These are phyloP conservation scores for Oryza nivara DNA, from an alignment of 176 grass and related monocot species.

Conservation along the genomic window DNA sequence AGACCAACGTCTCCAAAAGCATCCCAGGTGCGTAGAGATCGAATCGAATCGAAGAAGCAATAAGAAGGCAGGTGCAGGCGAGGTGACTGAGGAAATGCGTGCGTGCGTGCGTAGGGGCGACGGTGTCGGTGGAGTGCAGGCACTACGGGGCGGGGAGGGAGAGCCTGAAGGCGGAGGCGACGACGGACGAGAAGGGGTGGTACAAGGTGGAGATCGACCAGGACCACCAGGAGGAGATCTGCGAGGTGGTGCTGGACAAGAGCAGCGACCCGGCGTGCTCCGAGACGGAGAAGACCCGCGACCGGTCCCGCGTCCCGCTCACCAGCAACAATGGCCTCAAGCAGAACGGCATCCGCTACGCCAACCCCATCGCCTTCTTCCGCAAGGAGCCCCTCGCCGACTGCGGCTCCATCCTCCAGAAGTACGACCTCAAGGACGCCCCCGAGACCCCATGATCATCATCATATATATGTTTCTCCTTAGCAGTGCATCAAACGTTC, in stretches of 20 bases:
- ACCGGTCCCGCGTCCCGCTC: conserved; percentile 57
- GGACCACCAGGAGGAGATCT: conserved; percentile 74
- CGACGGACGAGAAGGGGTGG: conserved; percentile 57
- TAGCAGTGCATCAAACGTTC: too few species aligned
- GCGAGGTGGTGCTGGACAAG: conserved; percentile 65
- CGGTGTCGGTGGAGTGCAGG: conserved; percentile 68
- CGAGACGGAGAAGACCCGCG: conserved; percentile 50
- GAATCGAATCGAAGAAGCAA: too few species aligned
- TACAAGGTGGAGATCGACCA: conserved; percentile 56
- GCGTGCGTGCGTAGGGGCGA: conserved; percentile 42
- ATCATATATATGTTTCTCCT: too few species aligned
- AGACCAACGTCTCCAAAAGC: conserved; percentile 52
- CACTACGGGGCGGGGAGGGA: conserved; percentile 29
- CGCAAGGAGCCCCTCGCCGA: conserved; percentile 57
- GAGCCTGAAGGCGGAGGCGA: conserved; percentile 42
- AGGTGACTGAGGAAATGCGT: neutral
- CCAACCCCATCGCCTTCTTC: conserved; percentile 68
- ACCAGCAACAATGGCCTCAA: conserved; percentile 63
- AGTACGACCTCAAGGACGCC: conserved; percentile 57
- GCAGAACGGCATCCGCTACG: conserved; percentile 47
- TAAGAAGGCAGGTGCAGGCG: too few species aligned
- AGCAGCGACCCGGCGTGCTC: conserved; percentile 57
- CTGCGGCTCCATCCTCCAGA: conserved; percentile 48
- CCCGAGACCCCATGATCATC: conserved; percentile 43
- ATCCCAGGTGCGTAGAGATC: conserved; percentile 38